A percentile compares a stretch with the other conserved stretches of the same genome.
These are phyloP conservation scores for Yamadazyma laniorum DNA, from an alignment of 805 yeast genomes.

Conservation along the genomic window DNA sequence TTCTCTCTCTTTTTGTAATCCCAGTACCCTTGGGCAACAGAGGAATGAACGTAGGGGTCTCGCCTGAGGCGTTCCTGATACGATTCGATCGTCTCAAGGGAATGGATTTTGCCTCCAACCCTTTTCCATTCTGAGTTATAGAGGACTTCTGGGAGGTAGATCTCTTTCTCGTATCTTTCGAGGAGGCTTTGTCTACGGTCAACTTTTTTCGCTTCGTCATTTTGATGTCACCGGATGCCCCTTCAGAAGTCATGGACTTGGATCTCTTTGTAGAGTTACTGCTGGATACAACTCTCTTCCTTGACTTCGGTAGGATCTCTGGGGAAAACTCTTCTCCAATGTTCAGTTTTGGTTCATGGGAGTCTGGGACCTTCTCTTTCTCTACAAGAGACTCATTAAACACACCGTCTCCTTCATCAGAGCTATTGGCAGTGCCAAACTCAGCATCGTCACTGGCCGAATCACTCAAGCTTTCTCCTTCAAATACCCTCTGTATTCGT, in stretches of 20 bases:
- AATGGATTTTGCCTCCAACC: neutral
- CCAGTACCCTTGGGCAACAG: slow-evolving; percentile 1
- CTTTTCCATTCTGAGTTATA: neutral
- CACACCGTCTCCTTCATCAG: neutral
- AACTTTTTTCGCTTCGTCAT: neutral
- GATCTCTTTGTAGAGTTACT: neutral
- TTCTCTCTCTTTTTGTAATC: neutral
- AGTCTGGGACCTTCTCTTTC: neutral
- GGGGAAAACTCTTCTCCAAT: neutral
- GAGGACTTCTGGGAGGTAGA: neutral
- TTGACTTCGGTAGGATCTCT: neutral
- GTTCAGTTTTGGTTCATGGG: neutral
- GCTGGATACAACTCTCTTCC: neutral
- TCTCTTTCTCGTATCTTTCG: slow-evolving; percentile 1
- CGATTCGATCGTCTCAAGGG: neutral
- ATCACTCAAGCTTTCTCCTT: slow-evolving; percentile 4
- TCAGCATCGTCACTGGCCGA: slow-evolving; percentile 2
- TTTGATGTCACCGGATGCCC: neutral
- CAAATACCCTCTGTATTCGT: slow-evolving; percentile 6
- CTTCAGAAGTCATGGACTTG: neutral
- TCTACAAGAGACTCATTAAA: neutral
- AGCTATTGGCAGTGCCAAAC: neutral
- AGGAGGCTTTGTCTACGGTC: no score
- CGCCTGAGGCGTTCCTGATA: neutral
- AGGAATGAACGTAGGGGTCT: neutral